Evolutionary conservation across 495 filamentous ascomycete genomes (phyloP).

Genomic region (Letharia columbiana): DNA sequence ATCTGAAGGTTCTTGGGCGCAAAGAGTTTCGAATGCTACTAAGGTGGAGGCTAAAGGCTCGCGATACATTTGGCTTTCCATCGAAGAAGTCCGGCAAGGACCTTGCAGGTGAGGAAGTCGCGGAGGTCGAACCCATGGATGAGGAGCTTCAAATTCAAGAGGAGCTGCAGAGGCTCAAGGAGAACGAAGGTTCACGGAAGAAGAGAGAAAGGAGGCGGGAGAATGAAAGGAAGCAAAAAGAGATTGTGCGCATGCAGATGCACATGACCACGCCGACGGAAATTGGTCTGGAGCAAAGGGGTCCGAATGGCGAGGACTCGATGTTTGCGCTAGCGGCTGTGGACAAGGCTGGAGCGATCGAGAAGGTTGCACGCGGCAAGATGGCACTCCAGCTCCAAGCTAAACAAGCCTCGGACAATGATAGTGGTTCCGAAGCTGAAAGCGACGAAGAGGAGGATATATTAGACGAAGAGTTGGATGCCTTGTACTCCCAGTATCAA

Average conservation of each 20-base stretch:
- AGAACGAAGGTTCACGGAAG: constrained; percentile 62
- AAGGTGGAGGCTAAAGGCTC: constrained; percentile 81
- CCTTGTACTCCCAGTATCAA: constrained; percentile 76
- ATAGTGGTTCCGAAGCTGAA: constrained; percentile 50
- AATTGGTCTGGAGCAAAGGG: constrained; percentile 87
- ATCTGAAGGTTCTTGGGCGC: constrained; percentile 83
- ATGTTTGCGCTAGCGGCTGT: constrained; percentile 78
- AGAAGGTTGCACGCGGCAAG: constrained; percentile 65
- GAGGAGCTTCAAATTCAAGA: constrained; percentile 86
- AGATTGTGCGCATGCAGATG: constrained; percentile 68
- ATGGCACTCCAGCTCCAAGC: constrained; percentile 50
- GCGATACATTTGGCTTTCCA: constrained; percentile 83
- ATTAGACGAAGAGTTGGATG: constrained; percentile 76
- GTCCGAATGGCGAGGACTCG: constrained; percentile 61
- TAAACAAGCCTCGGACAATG: constrained; percentile 40
- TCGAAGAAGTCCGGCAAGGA: constrained; percentile 51
- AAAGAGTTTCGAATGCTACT: constrained; percentile 93
- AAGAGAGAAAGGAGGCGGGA: constrained; percentile 49
- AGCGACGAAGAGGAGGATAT: constrained; percentile 72
- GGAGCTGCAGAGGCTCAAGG: constrained; percentile 69
- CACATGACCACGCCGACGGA: constrained; percentile 95
- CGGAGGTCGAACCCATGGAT: constrained; percentile 80
- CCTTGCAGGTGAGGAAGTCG: constrained; percentile 57
- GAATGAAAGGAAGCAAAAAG: constrained; percentile 25
- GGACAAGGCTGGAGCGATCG: constrained; percentile 61